Conservation (phyloP, 208 protist species). For the Trypanosoma lewisi region DNA sequence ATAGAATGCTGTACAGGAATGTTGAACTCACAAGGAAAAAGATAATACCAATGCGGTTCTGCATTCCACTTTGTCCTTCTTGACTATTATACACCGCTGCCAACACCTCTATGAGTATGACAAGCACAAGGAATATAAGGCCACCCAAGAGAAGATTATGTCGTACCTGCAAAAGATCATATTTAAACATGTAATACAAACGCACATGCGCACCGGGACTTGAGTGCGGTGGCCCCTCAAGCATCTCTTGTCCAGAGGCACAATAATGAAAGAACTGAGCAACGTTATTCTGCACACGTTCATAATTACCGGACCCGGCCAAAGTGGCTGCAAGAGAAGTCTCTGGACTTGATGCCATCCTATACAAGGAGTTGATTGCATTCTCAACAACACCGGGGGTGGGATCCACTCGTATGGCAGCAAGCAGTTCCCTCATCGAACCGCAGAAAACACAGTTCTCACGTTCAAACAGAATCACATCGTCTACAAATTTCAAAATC, state of each 20-base stretch:
- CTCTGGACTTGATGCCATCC: conserved; percentile 5
- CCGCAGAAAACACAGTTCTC: conserved; percentile 44
- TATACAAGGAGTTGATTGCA: conserved; percentile 19
- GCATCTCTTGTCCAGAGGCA: conserved; percentile 31
- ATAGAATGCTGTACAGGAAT: conserved; percentile 52
- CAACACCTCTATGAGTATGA: conserved; percentile 33
- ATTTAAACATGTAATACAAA: conserved; percentile 51
- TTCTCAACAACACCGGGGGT: conserved; percentile 1
- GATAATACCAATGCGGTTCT: conserved; percentile 67
- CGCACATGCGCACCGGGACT: conserved; percentile 31
- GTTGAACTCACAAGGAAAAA: conserved; percentile 64
- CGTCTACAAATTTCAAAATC: conserved; percentile 55
- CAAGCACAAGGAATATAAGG: conserved; percentile 22
- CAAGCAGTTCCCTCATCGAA: conserved; percentile 30
- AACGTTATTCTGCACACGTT: conserved; percentile 25
- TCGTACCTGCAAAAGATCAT: conserved; percentile 41
- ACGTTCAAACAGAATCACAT: conserved; percentile 55
- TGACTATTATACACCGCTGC: conserved; percentile 58
- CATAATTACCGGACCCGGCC: conserved; percentile 20
- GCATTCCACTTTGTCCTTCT: conserved; percentile 47
- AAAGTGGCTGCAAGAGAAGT: conserved; percentile 9
- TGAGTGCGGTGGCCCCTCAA: conserved; percentile 29
- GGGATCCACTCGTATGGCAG: conserved; percentile 27
- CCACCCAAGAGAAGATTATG: conserved; percentile 31
- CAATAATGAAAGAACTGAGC: conserved; percentile 45